These are phyloP conservation scores for Fusarium concolor DNA, from an alignment of 2,329 filamentous ascomycete species.

Conservation along the genomic window DNA sequence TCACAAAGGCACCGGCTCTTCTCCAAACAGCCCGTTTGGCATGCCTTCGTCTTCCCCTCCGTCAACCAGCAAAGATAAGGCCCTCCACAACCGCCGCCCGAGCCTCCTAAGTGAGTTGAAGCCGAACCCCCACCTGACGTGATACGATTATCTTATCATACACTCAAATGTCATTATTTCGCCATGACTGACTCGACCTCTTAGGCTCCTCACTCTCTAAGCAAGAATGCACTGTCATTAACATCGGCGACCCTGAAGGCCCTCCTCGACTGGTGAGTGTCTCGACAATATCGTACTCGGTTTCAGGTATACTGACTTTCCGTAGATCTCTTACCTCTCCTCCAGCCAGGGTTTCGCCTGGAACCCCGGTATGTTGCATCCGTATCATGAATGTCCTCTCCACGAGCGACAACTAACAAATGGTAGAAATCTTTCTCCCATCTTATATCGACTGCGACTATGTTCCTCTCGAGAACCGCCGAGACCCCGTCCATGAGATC, in stretches of 20 bases:
- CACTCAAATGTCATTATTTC: conserved; percentile 8
- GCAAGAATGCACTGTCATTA: conserved; percentile 83
- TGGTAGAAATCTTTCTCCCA: conserved; percentile 80
- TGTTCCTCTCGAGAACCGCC: conserved; percentile 78
- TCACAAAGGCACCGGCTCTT: conserved; percentile 61
- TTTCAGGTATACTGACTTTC: conserved; percentile 29
- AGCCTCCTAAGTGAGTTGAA: conserved; percentile 68
- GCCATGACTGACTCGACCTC: conserved; percentile 48
- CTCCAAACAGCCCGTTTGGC: conserved; percentile 56
- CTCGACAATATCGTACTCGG: not conserved
- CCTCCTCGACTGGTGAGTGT: conserved; percentile 74
- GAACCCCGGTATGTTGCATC: conserved; percentile 73
- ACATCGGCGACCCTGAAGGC: conserved; percentile 80
- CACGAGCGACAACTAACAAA: conserved; percentile 11
- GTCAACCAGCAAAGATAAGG: conserved; percentile 60
- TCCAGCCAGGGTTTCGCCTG: conserved; percentile 84
- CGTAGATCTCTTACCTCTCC: conserved; percentile 81
- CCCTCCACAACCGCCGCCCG: conserved; percentile 66
- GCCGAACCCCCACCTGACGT: conserved; percentile 9
- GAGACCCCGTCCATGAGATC: conserved; percentile 83
- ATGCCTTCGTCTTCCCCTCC: conserved; percentile 66
- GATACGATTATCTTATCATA: conserved; percentile 25
- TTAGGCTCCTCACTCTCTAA: conserved; percentile 77
- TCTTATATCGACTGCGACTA: conserved; percentile 82
- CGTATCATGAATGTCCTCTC: not conserved